These are phyloP conservation scores for Liquidambar formosana DNA, from an alignment of 164 flowering plant species.

Conservation along the genomic window DNA sequence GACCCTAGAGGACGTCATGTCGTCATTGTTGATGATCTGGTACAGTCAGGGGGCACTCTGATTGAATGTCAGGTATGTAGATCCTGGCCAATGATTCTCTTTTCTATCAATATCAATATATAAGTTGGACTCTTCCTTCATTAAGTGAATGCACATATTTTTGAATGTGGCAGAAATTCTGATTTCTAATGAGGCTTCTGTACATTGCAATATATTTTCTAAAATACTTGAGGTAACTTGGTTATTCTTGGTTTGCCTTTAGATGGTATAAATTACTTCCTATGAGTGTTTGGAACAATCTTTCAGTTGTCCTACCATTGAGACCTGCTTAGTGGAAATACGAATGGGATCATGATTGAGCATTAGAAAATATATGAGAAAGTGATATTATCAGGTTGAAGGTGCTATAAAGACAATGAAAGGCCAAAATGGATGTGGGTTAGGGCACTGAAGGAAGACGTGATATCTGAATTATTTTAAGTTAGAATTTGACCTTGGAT, in stretches of 20 bases:
- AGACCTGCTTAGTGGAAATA: neutral
- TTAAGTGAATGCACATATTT: neutral
- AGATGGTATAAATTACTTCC: neutral
- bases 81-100: neutral
- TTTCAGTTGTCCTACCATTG: neutral
- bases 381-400: neutral
- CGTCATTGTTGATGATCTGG: conserved; percentile 97
- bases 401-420: no score
- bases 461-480: no score
- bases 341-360: neutral
- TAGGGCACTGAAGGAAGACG: no score
- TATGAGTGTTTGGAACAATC: neutral
- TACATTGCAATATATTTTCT: neutral
- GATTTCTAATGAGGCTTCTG: conserved; percentile 7
- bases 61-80: conserved; percentile 87
- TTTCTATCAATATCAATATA: neutral
- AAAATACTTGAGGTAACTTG: neutral
- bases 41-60: conserved; percentile 96
- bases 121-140: neutral
- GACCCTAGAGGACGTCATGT: conserved; percentile 90
- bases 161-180: neutral
- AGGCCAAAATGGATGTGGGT: no score
- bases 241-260: neutral
- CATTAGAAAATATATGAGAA: no score
- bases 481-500: no score